These are phyloP conservation scores for Leccinum ochraceum DNA, from an alignment of 768 basidiomycete genomes.

Conservation along the genomic window DNA sequence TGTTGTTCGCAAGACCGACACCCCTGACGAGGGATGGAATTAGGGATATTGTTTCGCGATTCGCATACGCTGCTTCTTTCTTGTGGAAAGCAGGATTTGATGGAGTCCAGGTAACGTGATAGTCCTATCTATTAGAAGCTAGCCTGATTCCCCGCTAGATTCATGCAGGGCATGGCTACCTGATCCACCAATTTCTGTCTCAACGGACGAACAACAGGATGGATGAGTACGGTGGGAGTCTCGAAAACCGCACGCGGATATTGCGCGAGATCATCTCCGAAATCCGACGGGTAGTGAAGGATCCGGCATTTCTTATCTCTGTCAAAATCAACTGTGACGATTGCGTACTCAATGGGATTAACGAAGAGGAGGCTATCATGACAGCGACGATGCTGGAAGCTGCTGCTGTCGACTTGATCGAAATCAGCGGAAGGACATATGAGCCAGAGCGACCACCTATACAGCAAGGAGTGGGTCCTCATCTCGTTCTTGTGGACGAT, in stretches of 20 bases:
- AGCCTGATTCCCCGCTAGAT: constrained; percentile 27
- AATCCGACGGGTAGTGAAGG: constrained; percentile 40
- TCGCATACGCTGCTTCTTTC: constrained; percentile 54
- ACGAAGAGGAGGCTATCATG: constrained; percentile 32
- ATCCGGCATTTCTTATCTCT: constrained; percentile 31
- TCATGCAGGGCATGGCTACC: constrained; percentile 45
- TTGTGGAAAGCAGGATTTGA: constrained; percentile 65
- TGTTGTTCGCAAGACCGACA: constrained; percentile 32
- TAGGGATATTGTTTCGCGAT: constrained; percentile 49
- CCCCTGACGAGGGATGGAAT: constrained; percentile 51
- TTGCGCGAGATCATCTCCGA: constrained; percentile 47
- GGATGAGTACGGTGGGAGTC: constrained; percentile 58
- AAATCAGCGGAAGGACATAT: constrained; percentile 43
- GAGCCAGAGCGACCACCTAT: constrained; percentile 19
- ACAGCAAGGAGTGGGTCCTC: constrained; percentile 13
- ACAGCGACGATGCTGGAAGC: constrained; percentile 36
- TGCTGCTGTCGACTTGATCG: constrained; percentile 40
- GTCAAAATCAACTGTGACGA: constrained; percentile 38
- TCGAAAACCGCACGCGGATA: constrained; percentile 54
- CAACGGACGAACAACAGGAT: constrained; percentile 45
- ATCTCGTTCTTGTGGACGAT: neutral
- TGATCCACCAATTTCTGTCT: constrained; percentile 51
- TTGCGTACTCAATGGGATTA: constrained; percentile 30
- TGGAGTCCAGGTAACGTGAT: constrained; percentile 48
- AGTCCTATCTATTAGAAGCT: neutral